Base-by-base conservation (phyloP, 2,329 filamentous ascomycete genomes). In the Ophiocordyceps camponoti-leonardi region DNA sequence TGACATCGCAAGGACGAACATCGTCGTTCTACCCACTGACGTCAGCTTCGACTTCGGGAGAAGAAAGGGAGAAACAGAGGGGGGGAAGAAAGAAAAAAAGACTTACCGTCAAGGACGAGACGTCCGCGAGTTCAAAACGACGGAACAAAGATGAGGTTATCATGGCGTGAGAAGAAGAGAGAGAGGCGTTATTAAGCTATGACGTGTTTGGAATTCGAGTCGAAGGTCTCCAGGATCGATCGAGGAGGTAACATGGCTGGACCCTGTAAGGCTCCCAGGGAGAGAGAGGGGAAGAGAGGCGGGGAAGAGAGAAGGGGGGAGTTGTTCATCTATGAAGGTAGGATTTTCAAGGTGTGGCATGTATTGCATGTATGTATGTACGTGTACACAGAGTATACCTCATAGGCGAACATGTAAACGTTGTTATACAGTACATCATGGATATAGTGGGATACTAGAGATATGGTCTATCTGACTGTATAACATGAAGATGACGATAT, bases 1-100 rank as follows among this genome's bases (percentile, higher is more conserved):
- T 60, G 1, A 58, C 53, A 47, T 68, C 66, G 26, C 69, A 63
- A 11, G 69, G 70, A 3, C 67, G 65, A 46, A 72, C 68, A 51
- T 73, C 69, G 49, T 72, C 62, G 52, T 73, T 73, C 62, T 65
- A 39, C 4, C n/a, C 35, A 28, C 35, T 7, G n/a, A 19, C 18
- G n/a, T 19, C 8, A n/a, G 26, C 4, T 23, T 23, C 22, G 22
- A 23, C 22, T 23, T 23, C 4, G 22, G 4, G 22, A 6, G 22
- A 6, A 23, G 3, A 23, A 23, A 23, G 7, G 10, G 26, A 10
- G n/a, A 35, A 20, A 7, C 2, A n/a, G 6, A 39, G 4, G n/a
- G 35, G 20, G 39, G 19, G 13, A 26, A 6, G 26, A 23, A 23
- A 23, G 6, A 23, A 23, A 6, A 23, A 6, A 6, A 23, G 22